A percentile compares a stretch with the other conserved stretches of the same genome.
Conservation (phyloP, 1,284 basidiomycete genomes). For the Fomitopsis schrenkii region DNA sequence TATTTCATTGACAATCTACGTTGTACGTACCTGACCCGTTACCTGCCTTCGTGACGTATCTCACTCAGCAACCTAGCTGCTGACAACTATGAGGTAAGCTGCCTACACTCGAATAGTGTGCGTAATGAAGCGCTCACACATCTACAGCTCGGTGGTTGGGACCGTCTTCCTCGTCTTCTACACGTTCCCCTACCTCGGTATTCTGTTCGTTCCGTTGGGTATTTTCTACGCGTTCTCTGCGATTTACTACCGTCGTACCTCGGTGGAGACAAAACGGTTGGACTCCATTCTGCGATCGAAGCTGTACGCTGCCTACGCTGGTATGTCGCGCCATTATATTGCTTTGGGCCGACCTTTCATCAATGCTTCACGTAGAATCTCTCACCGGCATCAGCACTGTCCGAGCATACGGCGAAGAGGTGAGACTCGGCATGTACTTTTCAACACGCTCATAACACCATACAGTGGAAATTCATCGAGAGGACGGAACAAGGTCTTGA, state of each 20-base stretch:
- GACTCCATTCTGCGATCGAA: constrained; percentile 66
- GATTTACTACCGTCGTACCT: constrained; percentile 50
- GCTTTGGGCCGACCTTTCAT: constrained; percentile 32
- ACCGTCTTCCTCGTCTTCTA: constrained; percentile 59
- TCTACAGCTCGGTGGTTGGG: constrained; percentile 39
- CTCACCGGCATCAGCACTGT: constrained; percentile 63
- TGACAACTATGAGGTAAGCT: constrained; percentile 37
- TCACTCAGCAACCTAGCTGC: constrained; percentile 29
- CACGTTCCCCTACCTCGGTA: constrained; percentile 58
- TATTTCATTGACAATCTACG: constrained; percentile 34
- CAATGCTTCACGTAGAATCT: constrained; percentile 43
- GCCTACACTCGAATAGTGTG: not conserved
- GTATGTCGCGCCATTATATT: constrained; percentile 15
- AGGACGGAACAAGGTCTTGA: constrained; percentile 49
- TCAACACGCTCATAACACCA: not conserved
- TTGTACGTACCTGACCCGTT: constrained; percentile 20
- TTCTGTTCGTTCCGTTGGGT: constrained; percentile 51
- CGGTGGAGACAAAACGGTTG: constrained; percentile 65
- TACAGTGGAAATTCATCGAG: constrained; percentile 38
- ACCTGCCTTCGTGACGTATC: not conserved
- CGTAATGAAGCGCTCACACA: not conserved
- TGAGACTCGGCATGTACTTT: constrained; percentile 4
- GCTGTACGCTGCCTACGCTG: constrained; percentile 54
- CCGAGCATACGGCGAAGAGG: constrained; percentile 52
- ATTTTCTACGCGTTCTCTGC: constrained; percentile 47